phyloP scores from a whole-genome alignment of 176 grass and related monocot genomes.

The Carex parvula region DNA sequence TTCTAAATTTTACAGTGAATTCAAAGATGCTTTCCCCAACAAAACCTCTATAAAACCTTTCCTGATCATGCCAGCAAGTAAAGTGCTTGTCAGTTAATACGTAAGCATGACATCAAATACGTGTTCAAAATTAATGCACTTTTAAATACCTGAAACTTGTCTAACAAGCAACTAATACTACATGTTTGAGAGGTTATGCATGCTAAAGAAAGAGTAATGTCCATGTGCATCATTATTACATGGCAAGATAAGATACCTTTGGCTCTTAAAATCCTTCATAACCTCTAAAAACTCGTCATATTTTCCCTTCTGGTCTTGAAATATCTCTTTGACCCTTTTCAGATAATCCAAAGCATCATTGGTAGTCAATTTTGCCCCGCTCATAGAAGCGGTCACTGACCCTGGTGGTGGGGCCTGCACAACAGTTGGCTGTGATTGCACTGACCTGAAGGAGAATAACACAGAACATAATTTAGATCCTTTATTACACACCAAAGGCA shows the following conservation, averaged over 20 bases:
- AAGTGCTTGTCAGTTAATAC: not conserved
- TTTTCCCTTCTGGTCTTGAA: slow-evolving; percentile 92
- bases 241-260: slow-evolving; percentile 46
- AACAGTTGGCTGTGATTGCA: slow-evolving; percentile 26
- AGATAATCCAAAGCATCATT: slow-evolving; percentile 91
- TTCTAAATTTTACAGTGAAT: not conserved
- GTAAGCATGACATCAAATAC: not conserved
- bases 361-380: slow-evolving; percentile 70
- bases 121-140: slow-evolving; percentile 3
- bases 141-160: not conserved
- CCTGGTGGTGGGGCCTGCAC: slow-evolving; percentile 23
- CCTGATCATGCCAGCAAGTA: not conserved
- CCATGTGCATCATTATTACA: not conserved
- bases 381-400: slow-evolving; percentile 20
- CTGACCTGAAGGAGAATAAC: slow-evolving; percentile 10
- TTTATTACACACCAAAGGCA: not conserved
- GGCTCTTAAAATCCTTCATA: slow-evolving; percentile 99
- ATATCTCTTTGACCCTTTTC: slow-evolving; percentile 94
- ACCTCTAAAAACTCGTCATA: slow-evolving; percentile 99
- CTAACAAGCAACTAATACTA: not conserved
- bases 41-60: not conserved
- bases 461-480: slow-evolving; percentile 3
- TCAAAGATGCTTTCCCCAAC: not conserved
- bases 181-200: not conserved
- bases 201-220: not conserved